Base-by-base conservation (phyloP, 2,329 filamentous ascomycete species). In the Pseudofabraea citricarpa region DNA sequence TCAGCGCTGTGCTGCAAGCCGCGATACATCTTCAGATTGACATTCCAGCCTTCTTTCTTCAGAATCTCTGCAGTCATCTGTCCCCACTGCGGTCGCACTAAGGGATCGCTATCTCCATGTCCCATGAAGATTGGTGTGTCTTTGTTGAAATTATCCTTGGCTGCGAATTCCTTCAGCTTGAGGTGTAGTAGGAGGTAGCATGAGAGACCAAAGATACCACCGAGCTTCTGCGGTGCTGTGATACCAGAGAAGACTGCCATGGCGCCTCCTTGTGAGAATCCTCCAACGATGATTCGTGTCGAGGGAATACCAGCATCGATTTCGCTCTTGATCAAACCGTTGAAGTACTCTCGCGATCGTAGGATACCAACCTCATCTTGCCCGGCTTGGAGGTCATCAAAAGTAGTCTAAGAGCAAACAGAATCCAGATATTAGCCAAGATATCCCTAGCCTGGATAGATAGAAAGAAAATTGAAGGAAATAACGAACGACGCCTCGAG, bases 101-200 rank as follows among this genome's bases (percentile, higher is more conserved):
- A 69, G 12, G 74, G 74, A 63, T 98, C 91, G 1, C 67, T 68
- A 48, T 83, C 77, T n/a, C 93, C 93, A 56, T 97, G 93, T 10
- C 79, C 89, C 82, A 96, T 85, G 65, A 93, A 87, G 50, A 97
- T 81, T 1, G 87, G 86, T 2, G 89, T 95, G 31, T 85, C 72
- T 64, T 83, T 79, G 64, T 89, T 90, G 43, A 75, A 70, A 53
- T 69, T 76, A 20, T 74, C 70, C 53, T 71, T 69, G 2, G 75
- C 71, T 13, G 78, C 63, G 50, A 78, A 69, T 7, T 73, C 73
- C 59, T 75, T 72, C 52, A 88, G 64, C 59, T 83, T 85, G 49
- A 76, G 69, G 50, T 79, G 73, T 36, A 96, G 71, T 16, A 89
- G 73, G 54, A 96, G 67, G 66, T 94, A 97, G 56, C 81, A 85